phyloP scores from a whole-genome alignment of 371 early-diverging fungal species.

The Mucor racemosus region DNA sequence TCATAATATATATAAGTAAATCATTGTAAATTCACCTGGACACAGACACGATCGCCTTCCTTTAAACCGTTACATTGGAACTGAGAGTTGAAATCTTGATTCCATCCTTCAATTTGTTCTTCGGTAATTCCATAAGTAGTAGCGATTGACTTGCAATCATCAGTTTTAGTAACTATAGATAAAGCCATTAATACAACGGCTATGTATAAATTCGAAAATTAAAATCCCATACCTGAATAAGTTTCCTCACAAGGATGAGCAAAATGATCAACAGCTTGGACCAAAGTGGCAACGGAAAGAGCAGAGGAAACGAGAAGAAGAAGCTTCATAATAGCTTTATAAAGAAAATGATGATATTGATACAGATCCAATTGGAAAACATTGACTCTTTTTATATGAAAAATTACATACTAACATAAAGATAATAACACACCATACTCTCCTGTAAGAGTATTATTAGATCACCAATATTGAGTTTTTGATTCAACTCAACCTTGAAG shows the following conservation, averaged over 20 bases:
- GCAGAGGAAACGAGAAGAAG: constrained; percentile 4
- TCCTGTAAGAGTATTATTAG: background rate
- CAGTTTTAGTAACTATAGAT: background rate
- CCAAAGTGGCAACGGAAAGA: background rate
- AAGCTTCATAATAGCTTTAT: constrained; percentile 3
- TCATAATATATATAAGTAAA: background rate
- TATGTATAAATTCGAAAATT: no score
- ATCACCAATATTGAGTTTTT: background rate
- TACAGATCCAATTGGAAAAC: background rate
- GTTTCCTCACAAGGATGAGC: constrained; percentile 13
- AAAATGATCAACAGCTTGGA: constrained; percentile 6
- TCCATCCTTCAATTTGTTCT: constrained; percentile 5
- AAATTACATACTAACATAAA: no score
- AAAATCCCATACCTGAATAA: background rate
- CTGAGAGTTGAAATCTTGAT: background rate
- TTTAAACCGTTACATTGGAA: constrained; percentile 6
- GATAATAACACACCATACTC: background rate
- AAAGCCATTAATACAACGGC: background rate
- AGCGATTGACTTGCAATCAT: constrained; percentile 10
- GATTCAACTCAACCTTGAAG: no score
- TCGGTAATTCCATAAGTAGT: background rate
- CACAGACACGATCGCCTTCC: constrained; percentile 6
- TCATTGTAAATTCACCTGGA: background rate
- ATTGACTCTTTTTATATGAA: background rate
- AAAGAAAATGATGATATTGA: no score